Evolutionary conservation across 805 yeast species (phyloP), one percentile per base, ranked within the genome.

Genomic region (Yamadazyma scolyti): DNA sequence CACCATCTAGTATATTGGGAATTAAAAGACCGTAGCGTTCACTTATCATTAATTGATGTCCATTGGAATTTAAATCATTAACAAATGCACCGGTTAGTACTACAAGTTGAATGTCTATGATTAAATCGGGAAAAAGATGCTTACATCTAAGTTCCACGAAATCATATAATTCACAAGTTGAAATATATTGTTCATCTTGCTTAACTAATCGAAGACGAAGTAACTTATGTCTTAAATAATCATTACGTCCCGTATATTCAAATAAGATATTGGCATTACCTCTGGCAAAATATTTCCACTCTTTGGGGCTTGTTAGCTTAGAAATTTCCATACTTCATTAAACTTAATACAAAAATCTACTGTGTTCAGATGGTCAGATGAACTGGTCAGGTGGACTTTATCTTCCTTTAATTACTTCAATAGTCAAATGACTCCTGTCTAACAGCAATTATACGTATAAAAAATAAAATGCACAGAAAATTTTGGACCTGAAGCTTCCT

Each of bases 191-290:
- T 50, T 57, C 48, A 50, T 50, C 46, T 43, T 54, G 40, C 52
- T 61, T 56, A 9, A 52, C 45, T n/a, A 58, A 41, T 15, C 61
- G 48, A 39, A 48, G 46, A 15, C 79, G 48, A 15, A 73, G 41
- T 8, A 70, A 58, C 36, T 64, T 65, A 12, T 54, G 58, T 16
- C 41, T 31, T 7, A 68, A 50, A 10, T 42, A 41, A n/a, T 50
- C 54, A 28, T 55, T 51, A 10, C 29, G 23, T 1, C 75, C 77
- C 2, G 32, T 42, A 39, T 71, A 70, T 26, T 47, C 46, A 43
- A 68, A 69, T 4, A 73, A 56, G 2, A 65, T 63, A 37, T 73
- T 73, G 23, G 79, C 78, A 14, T 63, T 56, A 1, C 79, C 79
- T 23, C 61, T 62, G 10, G 66, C 68, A 25, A 66, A 50, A 40